Evolutionary conservation across 345 rosid species (phyloP).

Genomic region (Excoecaria agallocha): DNA sequence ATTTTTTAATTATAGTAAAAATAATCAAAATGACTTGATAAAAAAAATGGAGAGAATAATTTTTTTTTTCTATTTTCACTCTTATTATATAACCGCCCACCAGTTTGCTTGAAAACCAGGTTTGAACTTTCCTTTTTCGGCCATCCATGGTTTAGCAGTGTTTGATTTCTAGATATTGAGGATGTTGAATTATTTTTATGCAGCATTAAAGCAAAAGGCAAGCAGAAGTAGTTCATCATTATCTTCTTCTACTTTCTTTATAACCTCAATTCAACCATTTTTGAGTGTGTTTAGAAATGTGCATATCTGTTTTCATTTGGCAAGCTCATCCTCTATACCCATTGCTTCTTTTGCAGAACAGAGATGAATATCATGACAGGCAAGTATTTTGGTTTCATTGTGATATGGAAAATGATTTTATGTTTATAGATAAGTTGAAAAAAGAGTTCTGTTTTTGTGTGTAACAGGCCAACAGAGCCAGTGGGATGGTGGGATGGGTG

Average conservation of each 20-base stretch:
- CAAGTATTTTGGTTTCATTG: constrained; percentile 9
- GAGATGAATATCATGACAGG: constrained; percentile 74
- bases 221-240: background rate
- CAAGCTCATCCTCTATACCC: constrained; percentile 60
- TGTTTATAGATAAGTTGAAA: too few relatives aligned
- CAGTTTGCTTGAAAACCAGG: background rate
- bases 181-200: background rate
- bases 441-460: background rate
- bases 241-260: background rate
- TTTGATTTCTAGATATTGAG: background rate
- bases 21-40: too few relatives aligned
- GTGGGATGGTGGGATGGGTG: constrained; percentile 60
- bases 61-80: too few relatives aligned
- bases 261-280: background rate
- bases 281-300: constrained; percentile 31
- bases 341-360: constrained; percentile 56
- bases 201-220: background rate
- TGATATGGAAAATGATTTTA: background rate
- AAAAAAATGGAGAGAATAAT: too few relatives aligned
- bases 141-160: background rate
- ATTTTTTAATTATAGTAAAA: too few relatives aligned
- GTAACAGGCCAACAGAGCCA: constrained; percentile 50
- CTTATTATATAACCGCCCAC: background rate
- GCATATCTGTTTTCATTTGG: constrained; percentile 63
- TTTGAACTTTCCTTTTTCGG: background rate